phyloP scores from a whole-genome alignment of 768 basidiomycete genomes.

The Rhizopogon rudus region DNA sequence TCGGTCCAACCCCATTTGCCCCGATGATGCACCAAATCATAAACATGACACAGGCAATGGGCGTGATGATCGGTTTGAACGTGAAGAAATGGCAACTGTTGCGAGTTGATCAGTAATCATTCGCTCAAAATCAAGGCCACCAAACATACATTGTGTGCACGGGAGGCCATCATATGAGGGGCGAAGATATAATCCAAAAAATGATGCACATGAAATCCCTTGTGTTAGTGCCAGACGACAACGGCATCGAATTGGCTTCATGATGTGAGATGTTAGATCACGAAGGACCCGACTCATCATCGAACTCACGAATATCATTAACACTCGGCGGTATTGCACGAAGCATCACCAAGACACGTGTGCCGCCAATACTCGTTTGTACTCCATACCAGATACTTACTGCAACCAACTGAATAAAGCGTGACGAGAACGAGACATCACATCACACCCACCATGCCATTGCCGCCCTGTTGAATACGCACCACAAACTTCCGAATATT shows the following conservation, averaged over 20 bases:
- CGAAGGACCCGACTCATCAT: neutral
- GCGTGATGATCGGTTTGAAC: conserved; percentile 61
- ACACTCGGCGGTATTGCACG: conserved; percentile 67
- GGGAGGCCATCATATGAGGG: conserved; percentile 73
- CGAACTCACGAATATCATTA: conserved; percentile 48
- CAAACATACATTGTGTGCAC: conserved; percentile 61
- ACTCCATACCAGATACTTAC: conserved; percentile 68
- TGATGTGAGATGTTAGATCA: neutral
- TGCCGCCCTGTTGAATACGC: conserved; percentile 60
- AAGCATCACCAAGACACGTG: conserved; percentile 64
- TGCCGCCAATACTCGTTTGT: conserved; percentile 69
- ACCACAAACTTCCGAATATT: conserved; percentile 68
- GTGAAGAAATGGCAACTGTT: conserved; percentile 67
- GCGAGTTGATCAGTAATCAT: neutral
- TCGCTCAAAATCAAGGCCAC: neutral
- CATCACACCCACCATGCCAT: conserved; percentile 49
- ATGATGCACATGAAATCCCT: conserved; percentile 71
- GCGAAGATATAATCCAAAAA: conserved; percentile 72
- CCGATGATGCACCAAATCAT: conserved; percentile 73
- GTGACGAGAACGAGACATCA: conserved; percentile 12
- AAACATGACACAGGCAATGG: conserved; percentile 57
- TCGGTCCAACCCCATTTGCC: conserved; percentile 69
- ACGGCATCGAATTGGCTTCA: conserved; percentile 57
- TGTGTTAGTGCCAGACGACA: conserved; percentile 62
- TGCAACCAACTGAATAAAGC: conserved; percentile 13